Conservation (phyloP, 2,329 filamentous ascomycete species). For the Cytospora piceae region DNA sequence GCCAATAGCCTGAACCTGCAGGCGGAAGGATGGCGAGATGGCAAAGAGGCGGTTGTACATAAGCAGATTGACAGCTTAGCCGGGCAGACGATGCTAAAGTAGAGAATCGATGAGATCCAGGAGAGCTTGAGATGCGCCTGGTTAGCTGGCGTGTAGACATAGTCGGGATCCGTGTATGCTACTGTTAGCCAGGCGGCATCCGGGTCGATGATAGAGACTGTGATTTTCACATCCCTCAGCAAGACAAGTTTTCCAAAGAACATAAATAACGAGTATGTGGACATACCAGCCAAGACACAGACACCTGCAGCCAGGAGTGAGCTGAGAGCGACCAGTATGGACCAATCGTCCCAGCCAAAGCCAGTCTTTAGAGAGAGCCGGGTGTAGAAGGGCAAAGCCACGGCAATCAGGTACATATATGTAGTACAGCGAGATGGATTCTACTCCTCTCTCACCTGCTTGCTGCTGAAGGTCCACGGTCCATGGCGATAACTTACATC, state of each 20-base stretch:
- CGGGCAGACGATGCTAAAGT: slow-evolving; percentile 37
- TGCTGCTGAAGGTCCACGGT: not conserved
- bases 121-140: slow-evolving; percentile 24
- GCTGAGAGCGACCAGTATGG: slow-evolving; percentile 4
- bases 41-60: slow-evolving; percentile 41
- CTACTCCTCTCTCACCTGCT: not conserved
- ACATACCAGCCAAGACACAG: not conserved
- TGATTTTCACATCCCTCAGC: not conserved
- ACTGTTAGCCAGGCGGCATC: slow-evolving; percentile 19
- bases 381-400: slow-evolving; percentile 16
- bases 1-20: slow-evolving; percentile 31
- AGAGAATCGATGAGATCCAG: slow-evolving; percentile 37
- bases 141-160: slow-evolving; percentile 25
- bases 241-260: not conserved
- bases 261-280: not conserved
- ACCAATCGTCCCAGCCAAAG: slow-evolving; percentile 20
- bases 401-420: too few species aligned
- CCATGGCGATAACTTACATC: not conserved
- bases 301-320: not conserved
- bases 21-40: slow-evolving; percentile 34
- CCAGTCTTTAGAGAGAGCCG: slow-evolving; percentile 5
- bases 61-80: slow-evolving; percentile 40
- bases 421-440: not conserved
- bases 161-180: slow-evolving; percentile 20
- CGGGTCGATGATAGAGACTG: slow-evolving; percentile 15